phyloP scores from a whole-genome alignment of 192 early-diverging fungal genomes.

The Coemansia javaensis region DNA sequence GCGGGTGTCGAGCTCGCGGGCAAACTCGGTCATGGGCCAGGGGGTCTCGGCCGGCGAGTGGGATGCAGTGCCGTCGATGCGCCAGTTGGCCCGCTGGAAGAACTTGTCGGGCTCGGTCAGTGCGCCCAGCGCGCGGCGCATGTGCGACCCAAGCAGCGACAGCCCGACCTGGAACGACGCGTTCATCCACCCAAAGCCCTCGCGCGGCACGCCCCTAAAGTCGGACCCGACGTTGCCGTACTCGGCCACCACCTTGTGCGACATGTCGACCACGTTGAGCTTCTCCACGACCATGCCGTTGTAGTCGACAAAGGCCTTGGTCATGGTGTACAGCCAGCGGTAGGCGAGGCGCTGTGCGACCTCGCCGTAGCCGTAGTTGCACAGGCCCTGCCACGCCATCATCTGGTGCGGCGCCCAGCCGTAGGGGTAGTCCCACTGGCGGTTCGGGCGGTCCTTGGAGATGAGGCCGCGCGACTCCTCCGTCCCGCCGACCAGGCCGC shows the following conservation, averaged over 20 bases:
- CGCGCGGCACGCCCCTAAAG: conserved; percentile 87
- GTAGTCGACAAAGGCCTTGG: conserved; percentile 92
- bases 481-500: conserved; percentile 90
- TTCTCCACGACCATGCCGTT: conserved; percentile 98
- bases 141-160: conserved; percentile 62
- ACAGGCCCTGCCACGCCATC: conserved; percentile 87
- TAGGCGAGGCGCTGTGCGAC: conserved; percentile 79
- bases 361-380: conserved; percentile 71
- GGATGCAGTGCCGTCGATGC: conserved; percentile 32
- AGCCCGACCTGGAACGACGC: conserved; percentile 82
- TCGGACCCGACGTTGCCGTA: conserved; percentile 95
- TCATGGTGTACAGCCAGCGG: conserved; percentile 94
- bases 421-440: conserved; percentile 93
- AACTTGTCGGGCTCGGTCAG: conserved; percentile 67
- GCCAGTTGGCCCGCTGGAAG: conserved; percentile 52
- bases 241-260: conserved; percentile 89
- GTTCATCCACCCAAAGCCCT: conserved; percentile 99
- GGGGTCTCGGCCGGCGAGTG: conserved; percentile 39
- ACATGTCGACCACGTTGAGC: conserved; percentile 89
- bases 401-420: conserved; percentile 99
- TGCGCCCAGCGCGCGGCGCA: conserved; percentile 73
- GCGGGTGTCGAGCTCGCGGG: conserved; percentile 24
- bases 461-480: conserved; percentile 82
- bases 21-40: conserved; percentile 26
- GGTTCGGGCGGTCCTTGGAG: conserved; percentile 76